A percentile compares a stretch with the other conserved stretches of the same genome.
Conservation (phyloP, 805 yeast species). For the Metschnikowia cubensis region DNA sequence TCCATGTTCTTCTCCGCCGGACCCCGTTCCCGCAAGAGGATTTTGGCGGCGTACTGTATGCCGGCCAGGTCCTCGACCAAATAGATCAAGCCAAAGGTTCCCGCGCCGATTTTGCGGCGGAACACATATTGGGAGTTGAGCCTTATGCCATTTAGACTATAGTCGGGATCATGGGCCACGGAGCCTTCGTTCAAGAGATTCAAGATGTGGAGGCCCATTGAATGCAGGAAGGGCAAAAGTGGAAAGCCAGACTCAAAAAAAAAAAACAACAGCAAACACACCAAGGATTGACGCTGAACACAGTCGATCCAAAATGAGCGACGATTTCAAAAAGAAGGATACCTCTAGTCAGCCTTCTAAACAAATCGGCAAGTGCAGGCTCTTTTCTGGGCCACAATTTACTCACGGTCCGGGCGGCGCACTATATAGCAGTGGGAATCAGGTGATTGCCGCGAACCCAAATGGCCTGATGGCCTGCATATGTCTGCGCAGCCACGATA, state of each 20-base stretch:
- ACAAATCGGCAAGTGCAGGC: too few relatives aligned
- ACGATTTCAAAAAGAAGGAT: too few relatives aligned
- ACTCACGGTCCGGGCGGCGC: background rate
- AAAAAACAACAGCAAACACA: too few relatives aligned
- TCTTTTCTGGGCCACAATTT: background rate
- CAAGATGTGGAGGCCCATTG: constrained; percentile 2
- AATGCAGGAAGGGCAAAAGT: background rate
- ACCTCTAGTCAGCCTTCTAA: too few relatives aligned
- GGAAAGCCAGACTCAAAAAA: too few relatives aligned
- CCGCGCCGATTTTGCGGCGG: constrained; percentile 44
- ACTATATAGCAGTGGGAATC: background rate
- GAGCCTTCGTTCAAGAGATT: background rate
- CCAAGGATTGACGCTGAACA: too few relatives aligned
- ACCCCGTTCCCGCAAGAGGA: constrained; percentile 38
- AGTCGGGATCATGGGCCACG: background rate
- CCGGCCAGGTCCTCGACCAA: constrained; percentile 47
- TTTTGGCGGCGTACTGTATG: constrained; percentile 64
- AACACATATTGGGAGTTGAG: constrained; percentile 58
- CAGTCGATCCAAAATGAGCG: too few relatives aligned
- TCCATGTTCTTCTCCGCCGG: background rate
- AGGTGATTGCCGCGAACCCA: constrained; percentile 1
- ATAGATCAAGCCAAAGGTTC: constrained; percentile 40
- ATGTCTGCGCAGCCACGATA: background rate
- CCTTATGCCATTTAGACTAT: constrained; percentile 34
- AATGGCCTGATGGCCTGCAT: constrained; percentile 2